Percentiles rank a stretch among this genome's conserved stretches.
Evolutionary conservation across 106 monocot species (phyloP).

Genomic region (Posidonia australis): DNA sequence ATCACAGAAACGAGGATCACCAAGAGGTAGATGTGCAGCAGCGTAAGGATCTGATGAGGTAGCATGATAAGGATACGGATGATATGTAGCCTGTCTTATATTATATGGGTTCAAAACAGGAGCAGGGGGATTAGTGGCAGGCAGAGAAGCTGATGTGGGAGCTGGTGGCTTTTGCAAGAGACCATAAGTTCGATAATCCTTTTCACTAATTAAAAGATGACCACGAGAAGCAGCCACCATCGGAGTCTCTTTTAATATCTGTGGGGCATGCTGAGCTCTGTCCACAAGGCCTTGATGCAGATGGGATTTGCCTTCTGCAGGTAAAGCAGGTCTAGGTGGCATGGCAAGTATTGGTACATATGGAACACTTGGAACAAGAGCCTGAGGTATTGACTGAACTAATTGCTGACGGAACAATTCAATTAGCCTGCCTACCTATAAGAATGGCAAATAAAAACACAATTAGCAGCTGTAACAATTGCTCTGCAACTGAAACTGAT

Average conservation of each 20-base stretch:
- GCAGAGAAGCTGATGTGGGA: background rate
- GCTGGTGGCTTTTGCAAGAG: background rate
- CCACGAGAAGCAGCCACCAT: constrained; percentile 8
- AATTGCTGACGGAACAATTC: constrained; percentile 6
- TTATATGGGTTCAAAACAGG: background rate
- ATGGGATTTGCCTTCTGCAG: background rate
- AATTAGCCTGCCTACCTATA: constrained; percentile 15
- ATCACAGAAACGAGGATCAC: background rate
- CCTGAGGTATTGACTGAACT: background rate
- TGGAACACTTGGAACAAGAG: background rate
- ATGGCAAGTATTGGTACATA: background rate
- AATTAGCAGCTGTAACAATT: background rate
- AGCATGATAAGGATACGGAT: constrained; percentile 2
- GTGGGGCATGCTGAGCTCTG: constrained; percentile 2
- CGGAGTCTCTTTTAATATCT: background rate
- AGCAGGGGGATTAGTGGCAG: background rate
- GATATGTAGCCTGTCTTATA: background rate
- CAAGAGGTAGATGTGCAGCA: background rate
- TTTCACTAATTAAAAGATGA: constrained; percentile 3
- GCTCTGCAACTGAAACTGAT: background rate
- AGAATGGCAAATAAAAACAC: background rate
- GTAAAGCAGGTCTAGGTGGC: constrained; percentile 1
- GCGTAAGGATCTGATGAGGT: background rate
- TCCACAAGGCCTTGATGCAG: background rate
- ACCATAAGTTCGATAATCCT: constrained; percentile 21